Base-by-base conservation (phyloP, 2,329 filamentous ascomycete species). In the Sporothrix phasma region DNA sequence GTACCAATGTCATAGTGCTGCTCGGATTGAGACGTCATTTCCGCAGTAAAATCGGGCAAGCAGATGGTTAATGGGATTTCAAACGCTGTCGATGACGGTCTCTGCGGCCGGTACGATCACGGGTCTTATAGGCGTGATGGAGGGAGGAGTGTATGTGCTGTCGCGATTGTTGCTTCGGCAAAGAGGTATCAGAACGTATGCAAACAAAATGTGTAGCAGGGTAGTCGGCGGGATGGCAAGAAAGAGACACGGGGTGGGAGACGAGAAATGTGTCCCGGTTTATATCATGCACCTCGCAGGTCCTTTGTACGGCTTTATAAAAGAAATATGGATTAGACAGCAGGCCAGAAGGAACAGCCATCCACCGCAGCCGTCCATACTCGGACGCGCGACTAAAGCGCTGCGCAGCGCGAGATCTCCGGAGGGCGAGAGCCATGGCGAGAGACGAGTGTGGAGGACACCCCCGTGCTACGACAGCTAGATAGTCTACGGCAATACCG, bases 1-100 rank as follows among this genome's bases (percentile, higher is more conserved):
- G 37, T 62, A 66, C 66, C 66, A 53, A 66, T 65, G 31, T 67
- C 66, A 65, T 67, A 67, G 45, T 51, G 19, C n/a, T 19, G 51
- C 26, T 26, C 62, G 7, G 54, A n/a, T n/a, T 43, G 34, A 8
- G 54, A 58, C 34, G 34, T 13, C 54, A 58, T 58, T 5, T 43
- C 22, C 5, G 22, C 13, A 24, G 15, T 29, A 43, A 10, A 43
- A 29, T 26, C 15, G 19, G 43, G n/a, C 8, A 24, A 7, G 41
- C 3, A 3, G 10, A 37, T 37, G 17, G 17, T 15, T n/a, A 7
- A 7, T 17, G 39, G 6, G 26, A 8, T n/a, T 11, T 15, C 26
- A 26, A 7, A 24, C 19, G 47, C 47, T 51, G 5, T n/a, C 5
- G n/a, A n/a, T n/a, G 41, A 19, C 19, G 41, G 7, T 51, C 26